Percentiles rank a stretch among this genome's conserved stretches.
phyloP scores from a whole-genome alignment of 768 basidiomycete species.

The Boletus reticuloceps region DNA sequence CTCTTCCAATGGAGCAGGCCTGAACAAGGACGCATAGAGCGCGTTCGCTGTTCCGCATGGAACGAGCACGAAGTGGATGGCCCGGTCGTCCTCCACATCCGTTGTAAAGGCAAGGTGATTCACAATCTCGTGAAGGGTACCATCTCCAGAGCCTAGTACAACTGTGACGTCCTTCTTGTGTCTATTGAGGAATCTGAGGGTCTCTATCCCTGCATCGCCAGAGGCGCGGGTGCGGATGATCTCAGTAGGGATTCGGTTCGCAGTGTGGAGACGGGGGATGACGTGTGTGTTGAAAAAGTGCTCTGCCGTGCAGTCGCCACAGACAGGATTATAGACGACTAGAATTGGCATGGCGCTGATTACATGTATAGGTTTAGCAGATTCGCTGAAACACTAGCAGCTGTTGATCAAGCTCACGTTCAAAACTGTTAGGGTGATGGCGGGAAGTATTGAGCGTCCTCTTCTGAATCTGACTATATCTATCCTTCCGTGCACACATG shows the following conservation, averaged over 20 bases:
- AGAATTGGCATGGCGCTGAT: conserved; percentile 46
- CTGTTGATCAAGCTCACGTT: conserved; percentile 1
- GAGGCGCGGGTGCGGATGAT: conserved; percentile 48
- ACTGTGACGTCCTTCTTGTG: conserved; percentile 39
- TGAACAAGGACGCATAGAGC: conserved; percentile 76
- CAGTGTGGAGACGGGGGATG: conserved; percentile 52
- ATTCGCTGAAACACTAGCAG: not conserved
- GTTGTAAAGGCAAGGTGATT: conserved; percentile 44
- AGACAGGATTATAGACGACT: conserved; percentile 74
- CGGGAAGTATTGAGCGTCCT: too few relatives aligned
- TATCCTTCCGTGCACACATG: conserved; percentile 6
- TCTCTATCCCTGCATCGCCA: conserved; percentile 53
- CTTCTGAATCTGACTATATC: not conserved
- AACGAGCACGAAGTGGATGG: conserved; percentile 49
- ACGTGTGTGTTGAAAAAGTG: conserved; percentile 59
- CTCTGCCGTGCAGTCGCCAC: conserved; percentile 57
- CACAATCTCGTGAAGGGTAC: conserved; percentile 88
- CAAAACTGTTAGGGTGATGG: too few relatives aligned
- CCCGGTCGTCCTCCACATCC: too few relatives aligned
- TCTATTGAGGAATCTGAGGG: conserved; percentile 40
- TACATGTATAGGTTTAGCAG: not conserved
- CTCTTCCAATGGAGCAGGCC: conserved; percentile 34
- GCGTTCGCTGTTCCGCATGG: conserved; percentile 95
- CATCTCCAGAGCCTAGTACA: conserved; percentile 82
- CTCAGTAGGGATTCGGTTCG: conserved; percentile 32